A percentile compares a stretch with the other conserved stretches of the same genome.
These are phyloP conservation scores for Citrus trifoliata DNA, from an alignment of 345 rosid species.

Conservation along the genomic window DNA sequence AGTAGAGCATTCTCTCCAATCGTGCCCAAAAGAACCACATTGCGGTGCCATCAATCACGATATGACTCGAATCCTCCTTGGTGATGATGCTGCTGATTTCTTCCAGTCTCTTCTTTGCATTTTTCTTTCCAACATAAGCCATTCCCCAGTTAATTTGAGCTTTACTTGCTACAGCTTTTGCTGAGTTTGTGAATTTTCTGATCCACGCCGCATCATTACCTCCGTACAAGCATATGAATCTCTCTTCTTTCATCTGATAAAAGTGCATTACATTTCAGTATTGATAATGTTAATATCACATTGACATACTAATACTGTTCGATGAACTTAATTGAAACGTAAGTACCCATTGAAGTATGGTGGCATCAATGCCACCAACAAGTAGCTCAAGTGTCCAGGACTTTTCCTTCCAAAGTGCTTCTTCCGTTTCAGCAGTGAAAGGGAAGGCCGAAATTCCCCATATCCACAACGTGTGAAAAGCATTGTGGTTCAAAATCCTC, in stretches of 20 bases:
- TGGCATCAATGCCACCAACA: slow-evolving; percentile 22
- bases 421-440: slow-evolving; percentile 25
- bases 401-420: slow-evolving; percentile 27
- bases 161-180: slow-evolving; percentile 1
- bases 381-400: slow-evolving; percentile 32
- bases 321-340: not conserved
- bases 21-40: slow-evolving; percentile 39
- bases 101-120: slow-evolving; percentile 15
- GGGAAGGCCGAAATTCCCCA: slow-evolving; percentile 28
- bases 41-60: not conserved
- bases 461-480: slow-evolving; percentile 31
- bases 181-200: slow-evolving; percentile 22
- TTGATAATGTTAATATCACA: not conserved
- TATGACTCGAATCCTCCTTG: slow-evolving; percentile 15
- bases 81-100: not conserved
- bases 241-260: slow-evolving; percentile 17
- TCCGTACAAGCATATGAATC: slow-evolving; percentile 33
- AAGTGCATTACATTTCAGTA: not conserved
- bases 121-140: slow-evolving; percentile 35
- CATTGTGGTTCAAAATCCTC: slow-evolving; percentile 17
- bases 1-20: slow-evolving; percentile 38
- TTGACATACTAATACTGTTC: not conserved
- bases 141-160: slow-evolving; percentile 23
- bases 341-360: slow-evolving; percentile 28
- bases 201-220: slow-evolving; percentile 38